A percentile compares a stretch with the other conserved stretches of the same genome.
These are phyloP conservation scores for Xylariaceae sp. DNA, from an alignment of 2,329 filamentous ascomycete genomes.

Conservation along the genomic window DNA sequence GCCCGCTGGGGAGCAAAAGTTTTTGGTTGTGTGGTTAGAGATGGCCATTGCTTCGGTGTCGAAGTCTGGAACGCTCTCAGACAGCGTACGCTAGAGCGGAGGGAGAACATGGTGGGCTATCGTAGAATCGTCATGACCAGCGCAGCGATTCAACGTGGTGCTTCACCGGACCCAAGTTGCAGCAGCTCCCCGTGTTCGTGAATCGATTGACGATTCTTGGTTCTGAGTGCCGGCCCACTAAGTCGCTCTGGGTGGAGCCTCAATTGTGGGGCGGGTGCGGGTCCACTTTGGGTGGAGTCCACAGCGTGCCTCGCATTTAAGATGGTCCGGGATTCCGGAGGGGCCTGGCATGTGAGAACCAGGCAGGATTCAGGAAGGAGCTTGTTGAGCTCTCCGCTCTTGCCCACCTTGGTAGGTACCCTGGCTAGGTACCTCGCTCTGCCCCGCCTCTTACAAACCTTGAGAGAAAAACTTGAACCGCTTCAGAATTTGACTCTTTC, in stretches of 20 bases:
- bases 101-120: slow-evolving; percentile 30
- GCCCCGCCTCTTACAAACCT: slow-evolving; percentile 27
- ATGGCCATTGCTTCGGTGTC: slow-evolving; percentile 23
- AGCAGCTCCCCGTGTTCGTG: slow-evolving; percentile 8
- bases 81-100: slow-evolving; percentile 30
- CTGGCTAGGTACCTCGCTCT: slow-evolving; percentile 11
- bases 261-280: neutral
- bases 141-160: neutral
- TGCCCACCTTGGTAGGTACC: slow-evolving; percentile 9
- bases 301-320: slow-evolving; percentile 21
- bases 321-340: slow-evolving; percentile 26
- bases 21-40: slow-evolving; percentile 19
- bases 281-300: neutral
- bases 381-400: neutral
- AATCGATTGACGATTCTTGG: neutral
- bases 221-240: neutral
- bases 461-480: slow-evolving; percentile 24
- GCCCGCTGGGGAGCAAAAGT: slow-evolving; percentile 19
- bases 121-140: slow-evolving; percentile 26
- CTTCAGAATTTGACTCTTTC: neutral
- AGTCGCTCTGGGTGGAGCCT: slow-evolving; percentile 9
- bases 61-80: slow-evolving; percentile 27
- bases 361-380: neutral
- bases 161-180: slow-evolving; percentile 2
- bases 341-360: neutral